Base-by-base conservation (phyloP, 2,329 filamentous ascomycete genomes). In the Xylariaceae sp. region DNA sequence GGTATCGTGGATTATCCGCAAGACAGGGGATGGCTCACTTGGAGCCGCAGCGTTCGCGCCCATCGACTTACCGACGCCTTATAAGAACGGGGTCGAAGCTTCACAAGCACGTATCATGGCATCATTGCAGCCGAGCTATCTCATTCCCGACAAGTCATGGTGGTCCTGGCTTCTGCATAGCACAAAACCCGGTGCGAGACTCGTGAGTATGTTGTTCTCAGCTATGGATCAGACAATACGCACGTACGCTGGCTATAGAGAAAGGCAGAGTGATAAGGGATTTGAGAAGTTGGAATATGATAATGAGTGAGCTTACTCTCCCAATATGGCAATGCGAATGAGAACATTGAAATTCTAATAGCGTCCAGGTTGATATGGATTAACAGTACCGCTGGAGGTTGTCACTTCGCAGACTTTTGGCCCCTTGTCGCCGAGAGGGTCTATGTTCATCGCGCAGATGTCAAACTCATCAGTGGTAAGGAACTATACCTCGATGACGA, bases 1-100 rank as follows among this genome's bases (percentile, higher is more conserved):
- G 0, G 65, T 70, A 2, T 60, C 54, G 14, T 71, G 68, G 68
- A 53, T 58, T 35, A 60, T 70, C 41, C 62, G 69, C 45, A 60
- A 63, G 44, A 58, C 58, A 35, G 56, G 54, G 12, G 56, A 57
- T 22, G 63, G 66, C 39, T 59, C 57, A 9, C 59, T 61, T 9
- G 67, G 66, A 18, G 58, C 66, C 27, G 64, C 58, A 17, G 61
- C 58, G 15, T 62, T 67, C 44, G 52, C 62, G 27, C 48, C 60
- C 39, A 55, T 59, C 22, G 52, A 62, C 43, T 48, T 58, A 18
- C 56, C 54, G n/a, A 55, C 57, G 15, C 60, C 58, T n/a, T 65
- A 62, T 35, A 55, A 49, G 22, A 61, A 60, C 45, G 56, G 52
- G n/a, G 52, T 62, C 3, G 62, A 63, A 33, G 49, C 57, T 12